Evolutionary conservation across 495 filamentous ascomycete genomes (phyloP), one percentile per base, ranked within the genome.

Genomic region (Polyplosphaeria fusca): DNA sequence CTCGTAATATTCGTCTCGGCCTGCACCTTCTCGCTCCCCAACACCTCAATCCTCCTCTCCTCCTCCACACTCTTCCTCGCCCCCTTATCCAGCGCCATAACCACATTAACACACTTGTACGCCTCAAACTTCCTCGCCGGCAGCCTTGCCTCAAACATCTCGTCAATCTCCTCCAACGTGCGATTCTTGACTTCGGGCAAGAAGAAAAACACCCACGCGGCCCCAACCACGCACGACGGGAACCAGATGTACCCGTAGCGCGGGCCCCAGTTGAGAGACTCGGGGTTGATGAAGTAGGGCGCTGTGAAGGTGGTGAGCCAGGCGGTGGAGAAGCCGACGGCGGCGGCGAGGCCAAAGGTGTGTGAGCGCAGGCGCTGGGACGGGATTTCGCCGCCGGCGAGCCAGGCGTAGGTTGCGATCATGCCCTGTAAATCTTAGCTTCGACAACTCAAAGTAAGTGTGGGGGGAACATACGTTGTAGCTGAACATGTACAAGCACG

Each of bases 271-370:
- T 77, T 73, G 9, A 84, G 58, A 9, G 74, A 66, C 23, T 67
- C 68, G 0, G 81, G 79, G 52, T 83, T 84, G 64, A 85, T 83
- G 58, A 85, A 83, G 60, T 85, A 83, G 16, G 81, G 76, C 14
- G 79, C 78, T 0, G 79, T 82, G 47, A 83, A 83, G 2, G 78
- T 81, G 7, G 76, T 76, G 45, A 83, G 68, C 81, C 81, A 81
- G n/a, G 76, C 78, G 24, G 68, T 71, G 46, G 78, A 68, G 66
- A 81, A 82, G 14, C 78, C 78, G 4, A 80, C 61, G 4, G 77
- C 76, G 1, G 79, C 75, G 0, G 79, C 79, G 26, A 82, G 58
- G 42, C 81, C 80, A 46, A 82, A 82, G 0, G 80, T 82, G 65
- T 82, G 77, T 20, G 74, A 77, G 12, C 80, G 77, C 19, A 83